Conservation (phyloP, 257 asterid genomes). For the Datura wrightii region DNA sequence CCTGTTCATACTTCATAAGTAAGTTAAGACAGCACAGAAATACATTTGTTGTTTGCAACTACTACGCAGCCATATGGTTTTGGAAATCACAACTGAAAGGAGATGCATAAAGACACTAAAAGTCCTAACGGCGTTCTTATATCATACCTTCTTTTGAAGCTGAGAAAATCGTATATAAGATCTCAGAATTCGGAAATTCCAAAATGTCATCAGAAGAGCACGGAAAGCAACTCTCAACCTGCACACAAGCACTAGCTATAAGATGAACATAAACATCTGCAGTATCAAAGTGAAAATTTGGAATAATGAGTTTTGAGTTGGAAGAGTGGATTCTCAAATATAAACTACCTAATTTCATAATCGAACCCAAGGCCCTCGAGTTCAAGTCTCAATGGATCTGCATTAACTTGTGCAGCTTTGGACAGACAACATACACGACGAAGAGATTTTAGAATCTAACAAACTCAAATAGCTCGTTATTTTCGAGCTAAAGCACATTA, state of each 20-base stretch:
- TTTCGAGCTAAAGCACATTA: background rate
- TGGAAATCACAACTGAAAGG: background rate
- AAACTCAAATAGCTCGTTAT: background rate
- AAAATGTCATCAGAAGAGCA: background rate
- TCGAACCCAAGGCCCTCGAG: background rate
- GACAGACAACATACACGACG: background rate
- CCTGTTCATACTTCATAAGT: background rate
- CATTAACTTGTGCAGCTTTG: background rate
- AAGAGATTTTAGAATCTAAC: background rate
- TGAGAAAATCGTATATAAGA: background rate
- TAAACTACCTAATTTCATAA: background rate
- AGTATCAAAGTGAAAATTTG: background rate
- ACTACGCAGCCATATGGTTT: background rate
- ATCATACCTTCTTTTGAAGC: background rate
- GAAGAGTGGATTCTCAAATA: background rate
- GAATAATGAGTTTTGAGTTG: background rate
- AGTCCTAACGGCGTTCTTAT: background rate
- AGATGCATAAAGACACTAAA: slow-evolving; percentile 13
- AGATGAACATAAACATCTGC: slow-evolving; percentile 9
- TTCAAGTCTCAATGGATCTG: background rate
- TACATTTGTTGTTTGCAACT: slow-evolving; percentile 5
- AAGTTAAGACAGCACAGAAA: background rate
- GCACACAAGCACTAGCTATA: background rate
- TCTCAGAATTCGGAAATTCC: background rate
- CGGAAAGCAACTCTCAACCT: slow-evolving; percentile 13